Conservation (phyloP, 768 basidiomycete species). For the Filobasidium wieringae region DNA sequence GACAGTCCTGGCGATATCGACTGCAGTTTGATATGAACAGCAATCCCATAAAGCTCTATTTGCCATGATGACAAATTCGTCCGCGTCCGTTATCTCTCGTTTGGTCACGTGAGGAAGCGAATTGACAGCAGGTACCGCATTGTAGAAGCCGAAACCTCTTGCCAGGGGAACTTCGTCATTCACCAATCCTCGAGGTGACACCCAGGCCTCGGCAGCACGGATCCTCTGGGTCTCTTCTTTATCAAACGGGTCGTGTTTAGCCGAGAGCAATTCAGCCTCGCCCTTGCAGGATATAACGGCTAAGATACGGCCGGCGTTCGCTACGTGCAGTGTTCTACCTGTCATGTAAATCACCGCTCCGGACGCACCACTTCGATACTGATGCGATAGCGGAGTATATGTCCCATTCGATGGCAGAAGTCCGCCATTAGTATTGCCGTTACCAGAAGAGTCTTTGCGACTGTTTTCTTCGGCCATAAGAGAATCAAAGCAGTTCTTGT, state of each 20-base stretch:
- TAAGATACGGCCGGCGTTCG: conserved; percentile 76
- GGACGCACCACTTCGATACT: conserved; percentile 58
- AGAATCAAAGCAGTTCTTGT: conserved; percentile 67
- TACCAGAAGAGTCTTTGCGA: conserved; percentile 66
- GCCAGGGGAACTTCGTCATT: conserved; percentile 86
- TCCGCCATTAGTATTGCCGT: conserved; percentile 31
- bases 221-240: conserved; percentile 74
- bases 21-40: conserved; percentile 86
- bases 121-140: conserved; percentile 78
- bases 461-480: conserved; percentile 30
- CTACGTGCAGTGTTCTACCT: conserved; percentile 69
- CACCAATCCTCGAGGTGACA: conserved; percentile 77
- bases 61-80: conserved; percentile 93
- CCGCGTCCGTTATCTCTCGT: conserved; percentile 61
- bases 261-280: conserved; percentile 59
- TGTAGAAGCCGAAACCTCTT: conserved; percentile 86
- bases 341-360: conserved; percentile 77
- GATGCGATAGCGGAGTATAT: conserved; percentile 36
- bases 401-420: background rate
- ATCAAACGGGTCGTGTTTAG: conserved; percentile 81
- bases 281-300: conserved; percentile 71
- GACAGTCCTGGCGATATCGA: conserved; percentile 80
- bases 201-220: conserved; percentile 82
- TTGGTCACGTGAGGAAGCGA: conserved; percentile 66
- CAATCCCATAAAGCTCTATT: conserved; percentile 89